Evolutionary conservation across 2,329 filamentous ascomycete genomes (phyloP).

Genomic region (Xylaria sp.): DNA sequence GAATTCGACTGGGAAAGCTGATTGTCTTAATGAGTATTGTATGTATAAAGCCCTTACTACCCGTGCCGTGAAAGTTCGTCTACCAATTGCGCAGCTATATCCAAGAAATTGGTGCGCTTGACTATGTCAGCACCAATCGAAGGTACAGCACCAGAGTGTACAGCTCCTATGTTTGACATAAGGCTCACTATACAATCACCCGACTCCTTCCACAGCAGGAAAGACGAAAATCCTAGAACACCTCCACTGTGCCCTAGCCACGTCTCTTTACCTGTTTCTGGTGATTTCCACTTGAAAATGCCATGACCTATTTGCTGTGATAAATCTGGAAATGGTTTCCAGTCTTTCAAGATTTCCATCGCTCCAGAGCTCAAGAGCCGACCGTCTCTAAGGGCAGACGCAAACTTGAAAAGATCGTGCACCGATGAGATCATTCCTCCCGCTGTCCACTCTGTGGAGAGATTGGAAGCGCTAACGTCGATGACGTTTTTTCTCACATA

Average conservation of each 20-base stretch:
- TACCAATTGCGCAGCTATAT: not conserved
- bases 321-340: not conserved
- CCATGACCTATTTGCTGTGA: not conserved
- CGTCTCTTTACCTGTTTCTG: not conserved
- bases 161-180: not conserved
- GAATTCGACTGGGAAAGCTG: too few species aligned
- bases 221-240: not conserved
- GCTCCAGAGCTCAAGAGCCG: not conserved
- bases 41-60: not conserved
- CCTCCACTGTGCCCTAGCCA: not conserved
- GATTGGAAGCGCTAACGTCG: not conserved
- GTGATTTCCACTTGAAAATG: not conserved
- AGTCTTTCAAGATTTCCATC: not conserved
- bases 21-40: too few species aligned
- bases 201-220: not conserved
- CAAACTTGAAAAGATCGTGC: not conserved
- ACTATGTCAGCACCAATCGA: not conserved
- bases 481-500: not conserved
- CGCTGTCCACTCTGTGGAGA: not conserved
- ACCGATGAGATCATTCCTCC: not conserved
- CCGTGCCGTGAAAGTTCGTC: not conserved
- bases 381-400: not conserved
- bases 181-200: not conserved
- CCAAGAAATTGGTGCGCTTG: not conserved
- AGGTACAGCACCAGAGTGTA: not conserved